phyloP scores from a whole-genome alignment of 2,329 filamentous ascomycete species.

The Raffaelea arxii region DNA sequence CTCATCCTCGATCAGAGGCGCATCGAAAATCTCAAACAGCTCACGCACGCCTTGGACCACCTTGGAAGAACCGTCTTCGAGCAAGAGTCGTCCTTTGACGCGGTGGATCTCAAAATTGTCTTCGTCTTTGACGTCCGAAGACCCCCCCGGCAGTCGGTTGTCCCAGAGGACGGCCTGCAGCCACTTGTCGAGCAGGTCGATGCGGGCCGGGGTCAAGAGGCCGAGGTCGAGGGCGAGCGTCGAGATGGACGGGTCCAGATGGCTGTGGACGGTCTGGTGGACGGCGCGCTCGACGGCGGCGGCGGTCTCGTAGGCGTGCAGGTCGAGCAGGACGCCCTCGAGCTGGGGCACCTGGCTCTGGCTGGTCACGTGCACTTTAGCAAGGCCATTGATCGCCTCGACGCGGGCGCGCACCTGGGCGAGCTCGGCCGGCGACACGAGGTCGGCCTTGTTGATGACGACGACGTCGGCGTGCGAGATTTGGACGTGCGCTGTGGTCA shows the following conservation, averaged over 20 bases:
- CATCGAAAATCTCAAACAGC: conserved; percentile 82
- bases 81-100: conserved; percentile 67
- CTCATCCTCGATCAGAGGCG: conserved; percentile 21
- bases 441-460: conserved; percentile 86
- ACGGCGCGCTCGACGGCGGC: conserved; percentile 58
- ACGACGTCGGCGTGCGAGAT: conserved; percentile 96
- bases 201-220: conserved; percentile 42
- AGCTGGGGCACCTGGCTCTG: conserved; percentile 72
- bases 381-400: conserved; percentile 78
- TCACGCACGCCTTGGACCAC: conserved; percentile 89
- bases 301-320: conserved; percentile 87
- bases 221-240: conserved; percentile 67
- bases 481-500: conserved; percentile 91
- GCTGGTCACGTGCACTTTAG: conserved; percentile 72
- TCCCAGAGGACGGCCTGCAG: conserved; percentile 82
- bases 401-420: conserved; percentile 61
- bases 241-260: conserved; percentile 82
- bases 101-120: conserved; percentile 71
- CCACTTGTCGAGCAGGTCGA: conserved; percentile 67
- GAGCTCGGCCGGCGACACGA: conserved; percentile 64
- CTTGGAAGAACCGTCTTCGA: conserved; percentile 55
- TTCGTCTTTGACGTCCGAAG: background rate
- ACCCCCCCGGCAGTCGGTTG: conserved; percentile 40
- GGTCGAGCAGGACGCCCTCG: conserved; percentile 76
- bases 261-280: conserved; percentile 65